Evolutionary conservation across 495 filamentous ascomycete genomes (phyloP), one percentile per base, ranked within the genome.

Genomic region (Astrothelium macrocarpum): DNA sequence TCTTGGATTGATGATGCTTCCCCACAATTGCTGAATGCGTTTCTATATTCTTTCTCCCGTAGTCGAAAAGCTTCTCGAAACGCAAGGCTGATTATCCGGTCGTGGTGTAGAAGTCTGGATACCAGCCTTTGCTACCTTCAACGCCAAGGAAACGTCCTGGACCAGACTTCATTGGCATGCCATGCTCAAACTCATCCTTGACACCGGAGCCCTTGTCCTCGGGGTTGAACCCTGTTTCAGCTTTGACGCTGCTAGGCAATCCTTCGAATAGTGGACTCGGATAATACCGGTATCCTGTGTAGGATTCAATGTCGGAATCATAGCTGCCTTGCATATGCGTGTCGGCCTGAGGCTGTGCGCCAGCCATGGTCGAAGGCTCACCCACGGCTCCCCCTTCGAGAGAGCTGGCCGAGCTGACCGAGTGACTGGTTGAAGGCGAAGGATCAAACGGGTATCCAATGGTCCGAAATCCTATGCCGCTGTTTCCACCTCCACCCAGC

Each of bases 281-380:
- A 64, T 68, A 74, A 62, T 76, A 76, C 32, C 70, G 70, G 58
- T 76, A 76, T 5, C 66, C 68, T 9, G 68, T 61, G 61, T 64
- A 64, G 0, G 59, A 45, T 25, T 72, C 68, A 46, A 73, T 71
- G 42, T 62, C 61, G 34, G 68, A 68, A n/a, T 59, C 66, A 32
- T 72, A 70, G 26, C 68, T 66, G 28, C 72, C 71, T 43, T 71
- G 64, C 62, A 74, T 73, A 62, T 71, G 65, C 20, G 68, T 64
- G 25, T 74, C 72, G 32, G 46, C 31, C 2, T 32, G 66, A 20
- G 63, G 63, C 2, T 64, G 28, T 23, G 31, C 59, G 25, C 31
- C 36, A 25, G 59, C 32, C 66, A 29, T 67, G 59, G 16, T 63
- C 66, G 16, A 71, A 64, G 7, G 65, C 43, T 67, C 65, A 36